Conservation (phyloP, 352 stramenopile species). For the Globisporangium takayamanum region DNA sequence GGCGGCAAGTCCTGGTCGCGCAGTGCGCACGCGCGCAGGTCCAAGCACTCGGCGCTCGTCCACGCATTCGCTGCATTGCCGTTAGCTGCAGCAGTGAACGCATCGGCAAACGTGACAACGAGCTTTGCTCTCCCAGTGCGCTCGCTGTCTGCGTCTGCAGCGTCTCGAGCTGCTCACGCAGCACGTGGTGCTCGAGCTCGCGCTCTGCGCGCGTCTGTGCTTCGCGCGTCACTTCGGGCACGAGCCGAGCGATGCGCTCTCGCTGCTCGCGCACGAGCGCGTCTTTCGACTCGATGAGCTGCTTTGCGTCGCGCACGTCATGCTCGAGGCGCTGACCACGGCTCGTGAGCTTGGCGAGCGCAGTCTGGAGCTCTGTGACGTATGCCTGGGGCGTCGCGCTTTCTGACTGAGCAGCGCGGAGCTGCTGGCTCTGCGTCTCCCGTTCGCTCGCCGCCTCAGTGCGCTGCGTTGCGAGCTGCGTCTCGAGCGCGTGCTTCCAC, state of each 20-base stretch:
- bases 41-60: slow-evolving; percentile 17
- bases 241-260: slow-evolving; percentile 45
- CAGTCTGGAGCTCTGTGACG: slow-evolving; percentile 39
- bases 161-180: slow-evolving; percentile 37
- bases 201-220: slow-evolving; percentile 37
- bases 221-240: slow-evolving; percentile 43
- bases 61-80: slow-evolving; percentile 2
- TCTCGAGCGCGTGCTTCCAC: slow-evolving; percentile 46
- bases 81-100: slow-evolving; percentile 11
- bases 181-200: slow-evolving; percentile 38
- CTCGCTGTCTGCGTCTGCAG: slow-evolving; percentile 31
- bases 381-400: slow-evolving; percentile 28
- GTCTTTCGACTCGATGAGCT: slow-evolving; percentile 26
- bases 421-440: slow-evolving; percentile 5
- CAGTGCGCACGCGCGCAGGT: slow-evolving; percentile 49
- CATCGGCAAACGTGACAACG: slow-evolving; percentile 25
- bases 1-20: slow-evolving; percentile 38
- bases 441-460: slow-evolving; percentile 5
- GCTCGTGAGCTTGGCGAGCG: slow-evolving; percentile 21
- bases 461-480: slow-evolving; percentile 17
- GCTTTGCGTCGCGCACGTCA: slow-evolving; percentile 29
- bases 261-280: slow-evolving; percentile 36
- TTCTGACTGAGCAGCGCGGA: slow-evolving; percentile 21
- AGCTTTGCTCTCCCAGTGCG: slow-evolving; percentile 37
- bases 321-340: slow-evolving; percentile 39